phyloP scores from a whole-genome alignment of 768 basidiomycete species.

The Mycena polygramma region DNA sequence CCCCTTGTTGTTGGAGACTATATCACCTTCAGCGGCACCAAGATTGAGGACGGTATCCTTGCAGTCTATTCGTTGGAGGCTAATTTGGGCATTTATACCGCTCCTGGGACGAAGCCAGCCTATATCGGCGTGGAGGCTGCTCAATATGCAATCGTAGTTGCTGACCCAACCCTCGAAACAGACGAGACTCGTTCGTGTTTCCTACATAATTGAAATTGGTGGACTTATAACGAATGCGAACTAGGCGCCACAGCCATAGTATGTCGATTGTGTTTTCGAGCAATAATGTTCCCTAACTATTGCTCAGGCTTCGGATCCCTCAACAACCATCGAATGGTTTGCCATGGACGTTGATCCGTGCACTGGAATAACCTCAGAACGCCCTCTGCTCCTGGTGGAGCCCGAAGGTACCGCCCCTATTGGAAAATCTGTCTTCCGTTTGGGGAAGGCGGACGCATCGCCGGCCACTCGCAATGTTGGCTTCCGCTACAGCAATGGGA shows the following conservation, averaged over 20 bases:
- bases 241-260: neutral
- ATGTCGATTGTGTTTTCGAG: neutral
- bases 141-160: neutral
- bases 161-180: neutral
- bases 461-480: constrained; percentile 39
- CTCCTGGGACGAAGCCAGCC: constrained; percentile 35
- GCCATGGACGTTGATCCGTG: constrained; percentile 41
- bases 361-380: constrained; percentile 35
- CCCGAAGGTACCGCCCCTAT: neutral
- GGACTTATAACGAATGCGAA: too few species aligned
- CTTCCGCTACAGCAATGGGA: constrained; percentile 14
- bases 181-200: constrained; percentile 8
- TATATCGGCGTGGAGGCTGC: constrained; percentile 36
- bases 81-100: constrained; percentile 39
- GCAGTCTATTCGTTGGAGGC: constrained; percentile 37
- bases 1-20: constrained; percentile 24
- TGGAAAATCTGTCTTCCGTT: constrained; percentile 22
- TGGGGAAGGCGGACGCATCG: constrained; percentile 25
- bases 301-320: neutral
- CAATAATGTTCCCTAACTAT: neutral
- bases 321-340: constrained; percentile 33
- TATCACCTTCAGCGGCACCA: constrained; percentile 32
- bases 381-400: constrained; percentile 12
- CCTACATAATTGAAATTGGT: neutral
- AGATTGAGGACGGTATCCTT: constrained; percentile 24